These are phyloP conservation scores for Fraxinus ornus DNA, from an alignment of 305 asterid species.

Conservation along the genomic window DNA sequence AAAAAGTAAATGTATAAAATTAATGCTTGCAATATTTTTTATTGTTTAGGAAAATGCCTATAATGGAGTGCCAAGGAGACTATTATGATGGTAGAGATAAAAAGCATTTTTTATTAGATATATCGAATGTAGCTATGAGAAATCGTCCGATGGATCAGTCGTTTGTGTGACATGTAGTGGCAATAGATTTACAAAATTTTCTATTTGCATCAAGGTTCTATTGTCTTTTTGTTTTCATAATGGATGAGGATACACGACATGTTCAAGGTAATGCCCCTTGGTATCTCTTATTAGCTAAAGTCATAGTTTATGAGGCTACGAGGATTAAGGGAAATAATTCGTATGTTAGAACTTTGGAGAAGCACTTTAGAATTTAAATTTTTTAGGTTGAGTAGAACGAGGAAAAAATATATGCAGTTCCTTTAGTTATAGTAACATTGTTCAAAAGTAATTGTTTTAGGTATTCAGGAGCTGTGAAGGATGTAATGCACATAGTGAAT, in stretches of 20 bases:
- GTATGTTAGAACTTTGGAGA: not conserved
- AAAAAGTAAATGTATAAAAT: not conserved
- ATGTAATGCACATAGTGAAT: not conserved
- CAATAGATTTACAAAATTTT: not conserved
- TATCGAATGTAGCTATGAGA: not conserved
- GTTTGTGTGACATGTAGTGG: not conserved
- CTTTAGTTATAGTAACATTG: not conserved
- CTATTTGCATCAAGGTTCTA: not conserved
- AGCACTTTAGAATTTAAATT: not conserved
- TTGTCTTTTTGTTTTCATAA: not conserved
- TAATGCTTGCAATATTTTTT: not conserved
- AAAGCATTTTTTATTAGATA: not conserved
- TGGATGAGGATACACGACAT: not conserved
- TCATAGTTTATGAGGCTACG: not conserved
- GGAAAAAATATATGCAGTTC: not conserved
- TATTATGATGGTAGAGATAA: not conserved
- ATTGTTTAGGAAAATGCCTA: not conserved
- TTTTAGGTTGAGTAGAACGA: not conserved
- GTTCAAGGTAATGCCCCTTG: not conserved
- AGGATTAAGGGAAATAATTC: not conserved
- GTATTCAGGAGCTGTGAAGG: not conserved
- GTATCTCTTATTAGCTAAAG: not conserved
- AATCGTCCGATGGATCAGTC: not conserved
- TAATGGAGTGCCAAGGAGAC: not conserved
- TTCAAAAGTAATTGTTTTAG: not conserved